Base-by-base conservation (phyloP, 116 monocot species). In the Papilionanthe hybrid region DNA sequence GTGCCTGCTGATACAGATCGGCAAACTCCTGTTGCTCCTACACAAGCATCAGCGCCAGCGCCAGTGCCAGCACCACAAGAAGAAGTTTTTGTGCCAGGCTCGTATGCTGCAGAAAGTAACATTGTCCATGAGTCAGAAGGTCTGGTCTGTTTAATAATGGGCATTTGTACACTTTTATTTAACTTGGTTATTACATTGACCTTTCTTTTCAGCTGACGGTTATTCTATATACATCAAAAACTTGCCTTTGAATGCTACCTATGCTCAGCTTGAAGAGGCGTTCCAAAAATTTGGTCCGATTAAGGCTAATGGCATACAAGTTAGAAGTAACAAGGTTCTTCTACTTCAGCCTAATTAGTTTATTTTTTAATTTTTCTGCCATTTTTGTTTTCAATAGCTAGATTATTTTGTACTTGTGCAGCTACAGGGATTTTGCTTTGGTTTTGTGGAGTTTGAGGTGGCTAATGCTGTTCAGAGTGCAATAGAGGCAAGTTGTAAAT, bases 361-460 rank as follows among this genome's bases (percentile, higher is more conserved):
- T 45, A 32, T 57, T 18, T 32, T 44, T 55, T 27, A 20, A 10
- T 28, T 56, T 63, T 11, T 27, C 47, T 75, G 6, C 4, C 47
- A 48, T n/a, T 50, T 12, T 48, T 75, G 30, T 20, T 75, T 75
- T 48, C 11, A 73, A 17, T 44, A 43, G 1, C 44, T 18, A 73
- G 37, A 44, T 44, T 44, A 7, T 69, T 66, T 66, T 42, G 75
- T 50, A 32, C 55, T 77, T 22, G 47, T 81, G 48, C 78, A 85
- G 85, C 43, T 56, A 72, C 85, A 85, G 48, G 85, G 85, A n/a
- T 85, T 82, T 72, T 86, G 86, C 68, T 86, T 82, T 77, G 86
- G 86, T 44, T 86, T 86, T 58, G 79, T 86, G 32, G 86, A 82
- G 73, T 86, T 86, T 72, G 86, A 86, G 80, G 53, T 72, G 32